A percentile compares a stretch with the other conserved stretches of the same genome.
Evolutionary conservation across 2,329 filamentous ascomycete genomes (phyloP).

Genomic region (Knufia fluminis): DNA sequence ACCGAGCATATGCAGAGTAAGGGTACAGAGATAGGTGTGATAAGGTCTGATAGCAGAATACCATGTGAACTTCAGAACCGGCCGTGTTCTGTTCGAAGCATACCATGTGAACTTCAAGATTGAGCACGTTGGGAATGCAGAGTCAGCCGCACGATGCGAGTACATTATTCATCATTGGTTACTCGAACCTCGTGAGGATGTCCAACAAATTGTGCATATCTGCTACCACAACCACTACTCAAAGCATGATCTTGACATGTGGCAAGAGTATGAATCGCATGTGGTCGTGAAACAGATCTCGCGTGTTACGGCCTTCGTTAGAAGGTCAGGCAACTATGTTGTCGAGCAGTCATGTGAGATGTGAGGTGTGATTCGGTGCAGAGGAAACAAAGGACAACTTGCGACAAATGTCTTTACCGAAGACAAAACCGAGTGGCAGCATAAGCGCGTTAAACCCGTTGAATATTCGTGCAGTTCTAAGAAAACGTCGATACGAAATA

Average conservation of each 20-base stretch:
- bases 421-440: too few relatives aligned
- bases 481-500: not conserved
- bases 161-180: not conserved
- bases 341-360: too few relatives aligned
- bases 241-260: not conserved
- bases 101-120: not conserved
- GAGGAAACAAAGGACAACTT: too few relatives aligned
- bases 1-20: constrained; percentile 37
- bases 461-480: not conserved
- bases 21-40: not conserved
- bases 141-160: not conserved
- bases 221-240: not conserved
- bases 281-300: not conserved
- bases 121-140: not conserved
- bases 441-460: not conserved
- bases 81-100: not conserved
- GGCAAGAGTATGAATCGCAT: not conserved
- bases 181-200: not conserved
- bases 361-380: too few relatives aligned
- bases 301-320: not conserved
- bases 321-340: too few relatives aligned
- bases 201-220: not conserved
- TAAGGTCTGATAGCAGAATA: not conserved
- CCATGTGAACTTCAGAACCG: not conserved
- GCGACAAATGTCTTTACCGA: too few relatives aligned